Base-by-base conservation (phyloP, 73 alveolate genomes). In the Stentor coeruleus region DNA sequence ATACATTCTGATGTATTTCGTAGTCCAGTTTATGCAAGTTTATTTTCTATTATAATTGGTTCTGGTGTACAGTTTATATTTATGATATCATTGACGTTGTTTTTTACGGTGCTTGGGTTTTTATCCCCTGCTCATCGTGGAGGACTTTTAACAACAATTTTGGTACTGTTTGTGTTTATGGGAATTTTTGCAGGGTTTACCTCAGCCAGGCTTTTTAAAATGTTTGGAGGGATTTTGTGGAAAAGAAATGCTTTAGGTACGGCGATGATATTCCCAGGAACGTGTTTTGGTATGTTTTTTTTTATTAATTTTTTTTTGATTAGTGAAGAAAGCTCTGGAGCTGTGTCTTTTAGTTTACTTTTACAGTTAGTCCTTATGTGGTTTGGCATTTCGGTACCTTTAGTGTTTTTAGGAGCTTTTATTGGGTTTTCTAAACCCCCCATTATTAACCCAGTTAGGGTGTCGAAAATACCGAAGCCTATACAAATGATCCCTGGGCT, bases 141-240 rank as follows among this genome's bases (percentile, higher is more conserved):
- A 39, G 83, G 81, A 0, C 38, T 75, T 35, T 6, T 75, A 1
- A 36, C 83, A 3, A 38, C 83, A 26, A 66, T 36, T n/a, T 1
- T 85, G 37, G 74, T 85, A 4, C 33, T 85, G 6, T 85, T 59
- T 82, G 91, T 60, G 11, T 85, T 85, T 33, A 85, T 84, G 66
- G 88, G 91, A 0, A 36, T 75, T 40, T 85, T 85, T 39, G 74
- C 86, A 58, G 91, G 91, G 37, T 85, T 37, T 35, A 55, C 58
- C 39, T 82, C 91, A 2, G 40, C 91, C 14, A 80, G 82, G 72
- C 87, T 83, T 72, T 85, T 59, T 37, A 85, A 85, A 3, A 58
- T 60, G 40, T 85, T 85, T 38, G 80, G 82, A 59, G 91, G 91
- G 28, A 86, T 74, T 58, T 85, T 59, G 35, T 85, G 91, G 91